These are phyloP conservation scores for Diaporthe vaccinii DNA, from an alignment of 2,329 filamentous ascomycete genomes.

Conservation along the genomic window DNA sequence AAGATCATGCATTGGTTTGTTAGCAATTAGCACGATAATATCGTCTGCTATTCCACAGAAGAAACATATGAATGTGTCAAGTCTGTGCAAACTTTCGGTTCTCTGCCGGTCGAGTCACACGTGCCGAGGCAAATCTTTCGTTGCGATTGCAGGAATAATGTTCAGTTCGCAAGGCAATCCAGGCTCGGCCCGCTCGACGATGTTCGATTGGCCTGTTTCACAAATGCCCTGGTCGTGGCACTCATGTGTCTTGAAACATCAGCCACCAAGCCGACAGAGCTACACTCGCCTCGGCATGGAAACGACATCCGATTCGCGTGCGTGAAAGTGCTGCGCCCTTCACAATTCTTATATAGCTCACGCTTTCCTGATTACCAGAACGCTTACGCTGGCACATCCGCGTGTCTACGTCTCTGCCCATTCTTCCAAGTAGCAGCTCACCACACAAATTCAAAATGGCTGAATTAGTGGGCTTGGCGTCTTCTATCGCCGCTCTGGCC, in stretches of 20 bases:
- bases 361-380: background rate
- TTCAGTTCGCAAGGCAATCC: slow-evolving; percentile 1
- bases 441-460: background rate
- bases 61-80: slow-evolving; percentile 3
- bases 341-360: background rate
- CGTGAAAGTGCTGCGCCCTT: background rate
- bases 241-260: slow-evolving; percentile 20
- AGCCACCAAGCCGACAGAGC: background rate
- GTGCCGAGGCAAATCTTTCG: slow-evolving; percentile 2
- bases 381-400: too few relatives aligned
- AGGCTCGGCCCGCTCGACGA: background rate
- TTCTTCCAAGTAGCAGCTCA: background rate
- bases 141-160: slow-evolving; percentile 9
- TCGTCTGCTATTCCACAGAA: background rate
- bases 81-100: background rate
- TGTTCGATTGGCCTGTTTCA: slow-evolving; percentile 18
- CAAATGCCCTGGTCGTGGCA: background rate
- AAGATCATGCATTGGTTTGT: background rate
- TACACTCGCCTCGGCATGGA: background rate
- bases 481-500: background rate
- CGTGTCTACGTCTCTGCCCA: background rate
- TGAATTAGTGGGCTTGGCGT: background rate
- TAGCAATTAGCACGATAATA: background rate
- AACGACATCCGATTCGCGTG: background rate
- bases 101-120: background rate